These are phyloP conservation scores for Neoscytalidium dimidiatum DNA, from an alignment of 2,329 filamentous ascomycete species.

Conservation along the genomic window DNA sequence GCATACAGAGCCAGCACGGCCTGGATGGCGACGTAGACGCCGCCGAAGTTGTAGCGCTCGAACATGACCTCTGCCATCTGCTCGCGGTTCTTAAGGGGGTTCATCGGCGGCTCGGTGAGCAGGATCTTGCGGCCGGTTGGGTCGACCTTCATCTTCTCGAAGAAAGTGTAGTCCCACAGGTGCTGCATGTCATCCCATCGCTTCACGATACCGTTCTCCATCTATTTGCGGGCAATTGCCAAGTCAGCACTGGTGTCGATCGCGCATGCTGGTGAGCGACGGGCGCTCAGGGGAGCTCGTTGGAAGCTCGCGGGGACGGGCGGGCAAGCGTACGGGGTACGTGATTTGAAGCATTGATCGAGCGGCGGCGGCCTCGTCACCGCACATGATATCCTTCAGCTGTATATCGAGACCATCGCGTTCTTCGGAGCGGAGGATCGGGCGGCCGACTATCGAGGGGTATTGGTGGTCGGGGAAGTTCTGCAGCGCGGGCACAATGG, in stretches of 20 bases:
- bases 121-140: constrained; percentile 93
- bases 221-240: constrained; percentile 51
- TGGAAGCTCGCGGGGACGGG: constrained; percentile 20
- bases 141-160: constrained; percentile 94
- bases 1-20: constrained; percentile 95
- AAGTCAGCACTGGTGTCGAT: constrained; percentile 10
- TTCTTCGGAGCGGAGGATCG: constrained; percentile 96
- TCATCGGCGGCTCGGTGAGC: constrained; percentile 96
- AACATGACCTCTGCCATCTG: constrained; percentile 99
- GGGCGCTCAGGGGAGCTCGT: constrained; percentile 12
- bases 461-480: constrained; percentile 99
- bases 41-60: constrained; percentile 92
- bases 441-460: constrained; percentile 95
- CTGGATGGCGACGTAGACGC: constrained; percentile 97
- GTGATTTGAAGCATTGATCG: constrained; percentile 97
- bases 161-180: constrained; percentile 98
- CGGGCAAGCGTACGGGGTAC: constrained; percentile 68
- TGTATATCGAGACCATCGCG: constrained; percentile 68
- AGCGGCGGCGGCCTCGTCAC: constrained; percentile 93
- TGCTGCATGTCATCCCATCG: constrained; percentile 99
- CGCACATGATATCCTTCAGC: constrained; percentile 99
- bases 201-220: constrained; percentile 99
- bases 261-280: not conserved
- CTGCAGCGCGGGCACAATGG: constrained; percentile 45
- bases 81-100: constrained; percentile 93